Base-by-base conservation (phyloP, 1,284 basidiomycete genomes). In the Prillingera fragicola region DNA sequence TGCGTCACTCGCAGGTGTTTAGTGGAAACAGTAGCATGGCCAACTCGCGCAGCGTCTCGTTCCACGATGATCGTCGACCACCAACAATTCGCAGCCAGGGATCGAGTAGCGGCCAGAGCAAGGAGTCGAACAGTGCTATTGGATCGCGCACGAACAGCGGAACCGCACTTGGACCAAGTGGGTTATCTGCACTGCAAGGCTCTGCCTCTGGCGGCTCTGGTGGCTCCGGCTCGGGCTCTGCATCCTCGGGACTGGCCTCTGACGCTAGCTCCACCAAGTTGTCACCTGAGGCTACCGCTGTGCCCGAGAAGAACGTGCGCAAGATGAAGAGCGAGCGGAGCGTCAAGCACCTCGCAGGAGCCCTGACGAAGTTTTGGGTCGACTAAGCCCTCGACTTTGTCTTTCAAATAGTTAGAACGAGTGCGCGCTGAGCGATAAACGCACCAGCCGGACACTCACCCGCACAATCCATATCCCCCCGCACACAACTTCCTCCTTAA, bases 341-440 rank as follows among this genome's bases (percentile, higher is more conserved):
- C 35, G 56, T 65, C 18, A 64, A 61, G 47, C 60, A 66, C 36
- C 31, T 69, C 3, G 56, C 62, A 0, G 56, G 57, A 1, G 59
- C 65, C 2, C 37, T 69, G 6, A 60, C 63, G 2, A 61, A 60
- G 41, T 67, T 69, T 46, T 69, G 67, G 67, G 60, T 63, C 8
- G 67, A 64, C n/a, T 67, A 56, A 33, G 17, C 13, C 34, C 22
- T 24, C 34, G 15, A 24, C 9, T 6, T 13, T 31, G 29, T 31
- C 29, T 31, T 31, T 31, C 29, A n/a, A n/a, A n/a, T n/a, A n/a
- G n/a, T n/a, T n/a, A n/a, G n/a, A n/a, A n/a, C n/a, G n/a, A n/a
- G n/a, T n/a, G n/a, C n/a, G n/a, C n/a, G n/a, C n/a, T n/a, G n/a
- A n/a, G n/a, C n/a, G n/a, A n/a, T n/a, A n/a, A n/a, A n/a, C n/a